Base-by-base conservation (phyloP, 164 flowering plant genomes). In the Magnolia changhungtana region DNA sequence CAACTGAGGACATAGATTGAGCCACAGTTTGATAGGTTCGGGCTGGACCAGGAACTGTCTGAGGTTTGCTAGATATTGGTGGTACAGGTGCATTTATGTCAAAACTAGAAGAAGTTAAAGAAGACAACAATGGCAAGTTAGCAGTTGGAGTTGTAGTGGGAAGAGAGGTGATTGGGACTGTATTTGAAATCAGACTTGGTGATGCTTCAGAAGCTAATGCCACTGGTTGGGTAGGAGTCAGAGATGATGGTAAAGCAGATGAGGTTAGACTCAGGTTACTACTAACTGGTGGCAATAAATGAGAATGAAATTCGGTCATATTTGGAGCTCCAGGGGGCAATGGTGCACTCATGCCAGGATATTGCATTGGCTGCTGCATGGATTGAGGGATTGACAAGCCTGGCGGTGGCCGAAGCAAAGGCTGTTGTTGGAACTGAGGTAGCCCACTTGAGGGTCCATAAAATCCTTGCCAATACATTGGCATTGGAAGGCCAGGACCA, bases 401-500 rank as follows among this genome's bases (percentile, higher is more conserved):
- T 64, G 88, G 88, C 50, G 93, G 92, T 14, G 98, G 95, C 18
- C 88, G 90, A 77, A 88, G 85, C 81, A 92, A 77, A 13, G 71
- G 19, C 8, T 49, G 69, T 24, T 69, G 74, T 23, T 85, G 90
- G 73, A 85, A 14, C 71, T 88, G 94, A 27, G 90, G 90, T 72
- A 88, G 89, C 76, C 92, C 98, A 80, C 81, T 87, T 16, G 90
- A 82, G 59, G 94, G 84, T 19, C 90, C 95, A 86, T 91, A 94
- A 74, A 77, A 90, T 71, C 97, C 97, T 82, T 82, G 97, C 96
- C 97, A 92, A 73, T 91, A 90, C 97, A 92, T 91, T 27, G 71
- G 95, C 91, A 92, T 83, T 3, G 93, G 84, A 80, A 90, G 83
- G 2, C 92, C 91, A 79, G 83, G 73, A 27, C 90, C 89, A 84